Conservation (phyloP, 179 eudicot species). For the Amaranthus tricolor region DNA sequence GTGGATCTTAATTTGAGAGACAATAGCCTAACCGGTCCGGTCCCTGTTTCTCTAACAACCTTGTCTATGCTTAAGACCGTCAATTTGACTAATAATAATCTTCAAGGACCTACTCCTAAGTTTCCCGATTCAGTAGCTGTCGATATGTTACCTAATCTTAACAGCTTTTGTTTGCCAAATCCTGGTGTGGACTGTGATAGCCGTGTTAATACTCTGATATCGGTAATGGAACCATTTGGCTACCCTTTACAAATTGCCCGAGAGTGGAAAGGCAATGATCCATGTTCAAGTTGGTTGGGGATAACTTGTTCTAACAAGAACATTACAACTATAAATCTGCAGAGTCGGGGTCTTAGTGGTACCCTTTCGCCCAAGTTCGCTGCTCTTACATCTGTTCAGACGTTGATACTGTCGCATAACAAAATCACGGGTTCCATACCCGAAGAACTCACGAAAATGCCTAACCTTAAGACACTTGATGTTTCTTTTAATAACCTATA, state of each 20-base stretch:
- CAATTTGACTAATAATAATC: slow-evolving; percentile 41
- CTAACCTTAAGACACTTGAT: slow-evolving; percentile 42
- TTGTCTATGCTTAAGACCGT: slow-evolving; percentile 26
- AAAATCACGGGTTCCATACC: slow-evolving; percentile 40
- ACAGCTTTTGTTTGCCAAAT: slow-evolving; percentile 32
- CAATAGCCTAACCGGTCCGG: slow-evolving; percentile 45
- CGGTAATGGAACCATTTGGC: slow-evolving; percentile 40
- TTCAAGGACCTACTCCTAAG: slow-evolving; percentile 41
- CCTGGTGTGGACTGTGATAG: slow-evolving; percentile 41
- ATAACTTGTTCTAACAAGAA: slow-evolving; percentile 32
- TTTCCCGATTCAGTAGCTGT: slow-evolving; percentile 26
- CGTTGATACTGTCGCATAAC: slow-evolving; percentile 36
- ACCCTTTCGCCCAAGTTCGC: slow-evolving; percentile 38
- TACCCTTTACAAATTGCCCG: slow-evolving; percentile 34
- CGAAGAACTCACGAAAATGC: slow-evolving; percentile 34
- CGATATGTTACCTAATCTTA: slow-evolving; percentile 24
- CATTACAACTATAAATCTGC: slow-evolving; percentile 32
- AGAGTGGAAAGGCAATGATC: slow-evolving; percentile 38
- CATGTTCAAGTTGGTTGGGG: slow-evolving; percentile 34
- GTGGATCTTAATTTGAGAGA: slow-evolving; percentile 39
- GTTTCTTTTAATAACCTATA: slow-evolving; percentile 35
- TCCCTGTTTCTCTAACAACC: slow-evolving; percentile 30
- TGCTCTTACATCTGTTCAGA: slow-evolving; percentile 31
- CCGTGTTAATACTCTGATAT: slow-evolving; percentile 35
- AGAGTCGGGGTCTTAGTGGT: slow-evolving; percentile 32